Percentiles rank a stretch among this genome's conserved stretches.
Evolutionary conservation across 2,329 filamentous ascomycete genomes (phyloP).

Genomic region (Nemania diffusa): DNA sequence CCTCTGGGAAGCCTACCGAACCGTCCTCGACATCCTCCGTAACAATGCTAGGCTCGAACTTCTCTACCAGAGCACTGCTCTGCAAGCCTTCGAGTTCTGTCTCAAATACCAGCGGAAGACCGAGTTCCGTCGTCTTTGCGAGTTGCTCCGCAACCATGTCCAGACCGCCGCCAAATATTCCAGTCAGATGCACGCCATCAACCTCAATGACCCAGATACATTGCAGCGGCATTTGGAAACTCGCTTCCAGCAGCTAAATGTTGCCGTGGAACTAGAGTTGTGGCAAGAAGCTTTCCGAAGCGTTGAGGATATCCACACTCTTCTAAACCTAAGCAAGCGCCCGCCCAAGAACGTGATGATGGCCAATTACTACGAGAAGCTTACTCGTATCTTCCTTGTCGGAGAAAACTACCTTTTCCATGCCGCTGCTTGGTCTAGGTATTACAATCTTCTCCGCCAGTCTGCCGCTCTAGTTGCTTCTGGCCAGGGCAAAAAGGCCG

Average conservation of each 20-base stretch:
- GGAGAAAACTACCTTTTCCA: constrained; percentile 99
- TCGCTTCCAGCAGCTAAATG: constrained; percentile 97
- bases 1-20: constrained; percentile 98
- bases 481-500: constrained; percentile 90
- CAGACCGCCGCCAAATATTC: constrained; percentile 99
- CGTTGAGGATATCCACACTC: constrained; percentile 97
- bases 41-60: constrained; percentile 98
- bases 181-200: constrained; percentile 99
- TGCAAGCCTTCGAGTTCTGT: constrained; percentile 99
- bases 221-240: constrained; percentile 97
- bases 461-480: constrained; percentile 84
- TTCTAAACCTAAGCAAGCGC: constrained; percentile 97
- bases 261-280: constrained; percentile 95
- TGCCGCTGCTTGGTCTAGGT: constrained; percentile 95
- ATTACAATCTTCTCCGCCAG: constrained; percentile 95
- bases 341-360: constrained; percentile 99
- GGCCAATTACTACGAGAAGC: constrained; percentile 99
- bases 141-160: constrained; percentile 97
- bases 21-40: constrained; percentile 96
- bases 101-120: constrained; percentile 98
- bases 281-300: constrained; percentile 99
- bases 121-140: constrained; percentile 97
- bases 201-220: constrained; percentile 96
- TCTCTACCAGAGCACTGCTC: constrained; percentile 97
- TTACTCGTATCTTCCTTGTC: constrained; percentile 97